These are phyloP conservation scores for Eucalyptus pauciflora DNA, from an alignment of 345 rosid species.

Conservation along the genomic window DNA sequence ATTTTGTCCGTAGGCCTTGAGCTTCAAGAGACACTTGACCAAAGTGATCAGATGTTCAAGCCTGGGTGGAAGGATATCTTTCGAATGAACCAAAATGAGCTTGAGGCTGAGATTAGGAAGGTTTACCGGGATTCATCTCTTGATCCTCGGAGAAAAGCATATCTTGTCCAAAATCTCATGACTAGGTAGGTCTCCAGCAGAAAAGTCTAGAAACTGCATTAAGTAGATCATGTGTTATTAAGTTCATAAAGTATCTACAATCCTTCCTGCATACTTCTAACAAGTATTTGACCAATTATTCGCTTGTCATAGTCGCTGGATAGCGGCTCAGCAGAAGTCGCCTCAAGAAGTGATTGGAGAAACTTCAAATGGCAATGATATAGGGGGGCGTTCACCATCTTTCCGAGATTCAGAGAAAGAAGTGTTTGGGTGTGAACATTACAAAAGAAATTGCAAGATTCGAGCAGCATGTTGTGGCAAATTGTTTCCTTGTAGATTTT, in stretches of 20 bases:
- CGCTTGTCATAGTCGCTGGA: slow-evolving; percentile 43
- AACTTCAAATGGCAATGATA: slow-evolving; percentile 25
- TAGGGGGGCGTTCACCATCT: slow-evolving; percentile 26
- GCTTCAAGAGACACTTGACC: slow-evolving; percentile 52
- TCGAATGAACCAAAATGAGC: slow-evolving; percentile 73
- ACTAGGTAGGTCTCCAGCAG: slow-evolving; percentile 30
- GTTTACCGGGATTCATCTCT: slow-evolving; percentile 52
- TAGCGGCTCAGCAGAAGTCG: slow-evolving; percentile 55
- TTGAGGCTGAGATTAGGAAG: slow-evolving; percentile 60
- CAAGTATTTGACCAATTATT: not conserved
- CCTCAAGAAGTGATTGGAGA: slow-evolving; percentile 20
- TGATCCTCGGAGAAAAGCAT: slow-evolving; percentile 63
- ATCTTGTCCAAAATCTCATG: slow-evolving; percentile 57
- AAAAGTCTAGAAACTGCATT: not conserved
- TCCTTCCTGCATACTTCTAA: not conserved
- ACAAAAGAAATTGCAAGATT: slow-evolving; percentile 61
- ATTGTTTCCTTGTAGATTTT: slow-evolving; percentile 54
- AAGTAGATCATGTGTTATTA: not conserved
- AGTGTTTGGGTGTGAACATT: slow-evolving; percentile 56
- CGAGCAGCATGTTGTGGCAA: slow-evolving; percentile 67
- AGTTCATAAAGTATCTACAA: not conserved
- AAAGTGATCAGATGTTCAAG: slow-evolving; percentile 65
- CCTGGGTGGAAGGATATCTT: slow-evolving; percentile 98
- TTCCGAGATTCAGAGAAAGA: slow-evolving; percentile 36
- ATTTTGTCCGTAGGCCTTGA: slow-evolving; percentile 23